phyloP scores from a whole-genome alignment of 2,329 filamentous ascomycete species.

The Verticillium nonalfalfae region DNA sequence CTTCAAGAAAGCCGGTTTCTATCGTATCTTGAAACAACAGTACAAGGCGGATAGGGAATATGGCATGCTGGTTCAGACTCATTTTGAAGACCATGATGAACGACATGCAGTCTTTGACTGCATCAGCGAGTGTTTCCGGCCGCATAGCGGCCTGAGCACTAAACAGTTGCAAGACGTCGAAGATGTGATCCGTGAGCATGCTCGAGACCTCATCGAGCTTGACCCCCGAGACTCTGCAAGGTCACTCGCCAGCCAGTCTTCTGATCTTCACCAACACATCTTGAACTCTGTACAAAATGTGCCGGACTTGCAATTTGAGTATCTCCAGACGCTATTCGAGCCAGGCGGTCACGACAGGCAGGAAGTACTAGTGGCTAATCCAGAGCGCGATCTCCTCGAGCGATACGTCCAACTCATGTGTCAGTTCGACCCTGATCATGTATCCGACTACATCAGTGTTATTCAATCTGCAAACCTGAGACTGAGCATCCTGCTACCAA shows the following conservation, averaged over 20 bases:
- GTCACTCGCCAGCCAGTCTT: conserved; percentile 54
- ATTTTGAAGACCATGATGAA: conserved; percentile 79
- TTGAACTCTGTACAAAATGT: conserved; percentile 56
- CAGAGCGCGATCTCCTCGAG: conserved; percentile 63
- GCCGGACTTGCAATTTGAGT: conserved; percentile 64
- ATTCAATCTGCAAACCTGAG: conserved; percentile 73
- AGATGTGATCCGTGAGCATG: conserved; percentile 57
- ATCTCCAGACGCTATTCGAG: conserved; percentile 72
- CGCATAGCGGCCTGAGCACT: conserved; percentile 54
- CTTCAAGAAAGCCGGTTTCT: conserved; percentile 77
- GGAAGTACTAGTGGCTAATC: conserved; percentile 22
- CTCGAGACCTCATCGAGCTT: conserved; percentile 59
- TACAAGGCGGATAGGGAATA: conserved; percentile 78
- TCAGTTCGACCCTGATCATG: conserved; percentile 71
- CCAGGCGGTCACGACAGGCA: conserved; percentile 24
- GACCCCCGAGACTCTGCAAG: conserved; percentile 59
- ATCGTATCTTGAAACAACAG: conserved; percentile 83
- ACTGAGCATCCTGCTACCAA: conserved; percentile 67
- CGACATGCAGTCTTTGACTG: conserved; percentile 71
- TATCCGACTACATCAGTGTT: conserved; percentile 75
- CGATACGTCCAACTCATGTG: conserved; percentile 90
- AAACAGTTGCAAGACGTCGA: conserved; percentile 71
- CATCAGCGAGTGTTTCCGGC: conserved; percentile 66
- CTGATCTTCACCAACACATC: conserved; percentile 60
- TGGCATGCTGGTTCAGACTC: conserved; percentile 68